Evolutionary conservation across 805 yeast species (phyloP).

Genomic region (Candida michaelii): DNA sequence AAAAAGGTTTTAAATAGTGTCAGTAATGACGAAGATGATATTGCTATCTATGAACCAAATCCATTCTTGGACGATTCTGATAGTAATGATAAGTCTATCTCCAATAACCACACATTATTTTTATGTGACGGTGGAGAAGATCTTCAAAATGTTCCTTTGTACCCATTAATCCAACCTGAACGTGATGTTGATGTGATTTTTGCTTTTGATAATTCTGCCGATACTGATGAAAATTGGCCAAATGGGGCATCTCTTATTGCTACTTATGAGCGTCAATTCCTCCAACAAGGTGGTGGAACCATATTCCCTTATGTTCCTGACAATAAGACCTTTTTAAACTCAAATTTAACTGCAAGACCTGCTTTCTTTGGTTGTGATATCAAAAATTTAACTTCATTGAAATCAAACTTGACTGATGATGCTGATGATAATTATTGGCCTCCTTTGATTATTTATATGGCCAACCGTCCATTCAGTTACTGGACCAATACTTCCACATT

Average conservation of each 20-base stretch:
- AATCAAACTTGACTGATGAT: slow-evolving; percentile 11
- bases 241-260: slow-evolving; percentile 34
- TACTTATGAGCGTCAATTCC: slow-evolving; percentile 37
- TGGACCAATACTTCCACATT: slow-evolving; percentile 73
- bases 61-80: slow-evolving; percentile 51
- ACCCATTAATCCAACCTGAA: slow-evolving; percentile 36
- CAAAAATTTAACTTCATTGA: slow-evolving; percentile 54
- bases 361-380: slow-evolving; percentile 84
- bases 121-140: slow-evolving; percentile 46
- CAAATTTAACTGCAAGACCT: slow-evolving; percentile 66
- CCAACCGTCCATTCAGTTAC: slow-evolving; percentile 67
- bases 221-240: slow-evolving; percentile 35
- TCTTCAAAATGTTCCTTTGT: slow-evolving; percentile 36
- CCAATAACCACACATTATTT: slow-evolving; percentile 24
- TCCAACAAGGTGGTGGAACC: slow-evolving; percentile 51
- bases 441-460: slow-evolving; percentile 75
- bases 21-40: slow-evolving; percentile 56
- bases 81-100: slow-evolving; percentile 20
- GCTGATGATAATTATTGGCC: slow-evolving; percentile 40
- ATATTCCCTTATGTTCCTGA: slow-evolving; percentile 84
- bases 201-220: slow-evolving; percentile 40
- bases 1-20: slow-evolving; percentile 29
- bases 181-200: slow-evolving; percentile 37
- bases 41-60: slow-evolving; percentile 71
- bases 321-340: slow-evolving; percentile 52